phyloP scores from a whole-genome alignment of 352 stramenopile species.

The Elongisporangium prolatum region DNA sequence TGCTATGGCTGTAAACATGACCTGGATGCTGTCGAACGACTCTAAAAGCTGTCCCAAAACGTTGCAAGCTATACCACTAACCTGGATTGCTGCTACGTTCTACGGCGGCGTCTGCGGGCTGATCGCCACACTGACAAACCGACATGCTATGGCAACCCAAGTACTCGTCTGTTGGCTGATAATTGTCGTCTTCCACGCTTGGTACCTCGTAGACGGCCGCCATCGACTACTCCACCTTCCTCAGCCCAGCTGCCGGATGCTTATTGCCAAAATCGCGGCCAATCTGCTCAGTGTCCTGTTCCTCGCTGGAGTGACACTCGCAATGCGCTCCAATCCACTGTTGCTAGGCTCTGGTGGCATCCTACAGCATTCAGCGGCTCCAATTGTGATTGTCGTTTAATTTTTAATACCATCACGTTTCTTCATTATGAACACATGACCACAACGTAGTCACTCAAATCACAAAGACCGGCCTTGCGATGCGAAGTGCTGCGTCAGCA shows the following conservation, averaged over 20 bases:
- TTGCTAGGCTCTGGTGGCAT: neutral
- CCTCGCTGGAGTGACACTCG: neutral
- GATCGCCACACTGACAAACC: neutral
- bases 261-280: neutral
- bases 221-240: neutral
- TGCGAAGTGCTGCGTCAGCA: neutral
- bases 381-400: neutral
- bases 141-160: neutral
- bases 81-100: neutral
- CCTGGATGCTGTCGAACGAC: too few relatives aligned
- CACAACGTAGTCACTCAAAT: too few relatives aligned
- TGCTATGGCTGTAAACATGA: too few relatives aligned
- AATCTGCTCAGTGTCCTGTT: neutral
- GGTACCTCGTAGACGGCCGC: neutral
- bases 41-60: too few relatives aligned
- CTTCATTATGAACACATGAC: too few relatives aligned
- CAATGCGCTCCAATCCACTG: neutral
- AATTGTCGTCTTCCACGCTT: neutral
- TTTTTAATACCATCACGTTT: too few relatives aligned
- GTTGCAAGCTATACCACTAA: neutral
- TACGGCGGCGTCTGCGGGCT: neutral
- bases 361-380: neutral
- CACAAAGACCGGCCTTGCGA: neutral
- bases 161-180: neutral
- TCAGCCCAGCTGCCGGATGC: neutral